Evolutionary conservation across 2,329 filamentous ascomycete genomes (phyloP).

Genomic region (Bimuria novae-zelandiae): DNA sequence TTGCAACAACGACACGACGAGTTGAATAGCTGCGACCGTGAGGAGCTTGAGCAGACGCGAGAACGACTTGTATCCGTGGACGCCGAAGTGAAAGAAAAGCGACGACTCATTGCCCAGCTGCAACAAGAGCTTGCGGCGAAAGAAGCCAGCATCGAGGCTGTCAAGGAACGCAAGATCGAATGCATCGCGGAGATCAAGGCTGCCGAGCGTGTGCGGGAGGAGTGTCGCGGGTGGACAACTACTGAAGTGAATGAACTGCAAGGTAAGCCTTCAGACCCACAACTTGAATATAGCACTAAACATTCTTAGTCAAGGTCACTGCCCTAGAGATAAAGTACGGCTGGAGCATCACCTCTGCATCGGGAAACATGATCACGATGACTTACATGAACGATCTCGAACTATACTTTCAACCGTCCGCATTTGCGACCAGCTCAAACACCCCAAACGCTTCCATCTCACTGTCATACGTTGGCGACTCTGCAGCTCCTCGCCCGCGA

Average conservation of each 20-base stretch:
- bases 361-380: slow-evolving; percentile 68
- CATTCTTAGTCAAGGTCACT: slow-evolving; percentile 70
- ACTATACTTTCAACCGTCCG: slow-evolving; percentile 69
- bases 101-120: slow-evolving; percentile 67
- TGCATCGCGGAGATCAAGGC: slow-evolving; percentile 76
- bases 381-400: slow-evolving; percentile 73
- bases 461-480: slow-evolving; percentile 70
- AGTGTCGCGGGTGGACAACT: slow-evolving; percentile 86
- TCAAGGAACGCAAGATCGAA: slow-evolving; percentile 69
- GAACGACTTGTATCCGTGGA: slow-evolving; percentile 68
- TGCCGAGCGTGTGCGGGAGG: slow-evolving; percentile 81
- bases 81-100: slow-evolving; percentile 71
- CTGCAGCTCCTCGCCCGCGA: slow-evolving; percentile 57
- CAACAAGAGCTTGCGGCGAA: slow-evolving; percentile 70
- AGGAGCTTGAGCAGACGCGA: slow-evolving; percentile 76
- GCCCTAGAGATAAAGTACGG: slow-evolving; percentile 68
- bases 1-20: slow-evolving; percentile 75
- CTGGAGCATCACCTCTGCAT: slow-evolving; percentile 71
- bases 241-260: slow-evolving; percentile 80
- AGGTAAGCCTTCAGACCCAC: slow-evolving; percentile 56
- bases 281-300: too few species aligned
- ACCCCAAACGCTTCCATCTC: slow-evolving; percentile 59
- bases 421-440: slow-evolving; percentile 59
- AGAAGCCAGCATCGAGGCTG: slow-evolving; percentile 65
- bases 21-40: slow-evolving; percentile 77